These are phyloP conservation scores for Syncephalastrum racemosum DNA, from an alignment of 371 early-diverging fungal species.

Conservation along the genomic window DNA sequence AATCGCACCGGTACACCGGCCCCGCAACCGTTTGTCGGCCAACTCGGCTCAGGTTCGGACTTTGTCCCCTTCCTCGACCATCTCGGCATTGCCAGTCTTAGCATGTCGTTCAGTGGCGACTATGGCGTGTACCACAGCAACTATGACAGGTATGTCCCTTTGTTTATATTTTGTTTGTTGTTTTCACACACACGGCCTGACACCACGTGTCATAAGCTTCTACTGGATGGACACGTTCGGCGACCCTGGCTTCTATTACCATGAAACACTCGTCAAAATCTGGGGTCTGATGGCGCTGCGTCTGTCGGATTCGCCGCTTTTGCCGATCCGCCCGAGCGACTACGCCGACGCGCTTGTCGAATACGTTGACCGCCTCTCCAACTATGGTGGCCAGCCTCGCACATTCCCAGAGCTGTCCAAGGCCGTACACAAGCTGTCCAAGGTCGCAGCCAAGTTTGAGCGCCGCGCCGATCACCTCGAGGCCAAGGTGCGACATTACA, in stretches of 20 bases:
- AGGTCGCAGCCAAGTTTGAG: slow-evolving; percentile 14
- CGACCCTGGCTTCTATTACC: slow-evolving; percentile 64
- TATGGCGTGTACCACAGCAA: slow-evolving; percentile 61
- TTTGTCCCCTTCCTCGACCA: slow-evolving; percentile 58
- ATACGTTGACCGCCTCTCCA: slow-evolving; percentile 18
- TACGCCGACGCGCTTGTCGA: slow-evolving; percentile 25
- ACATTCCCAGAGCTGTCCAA: slow-evolving; percentile 5
- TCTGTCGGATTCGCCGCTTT: slow-evolving; percentile 34
- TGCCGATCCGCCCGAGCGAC: slow-evolving; percentile 39
- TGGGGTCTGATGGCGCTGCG: slow-evolving; percentile 42
- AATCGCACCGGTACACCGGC: slow-evolving; percentile 8
- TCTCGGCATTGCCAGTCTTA: slow-evolving; percentile 57
- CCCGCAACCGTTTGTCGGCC: slow-evolving; percentile 18
- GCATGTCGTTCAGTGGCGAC: slow-evolving; percentile 48
- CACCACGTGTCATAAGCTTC: slow-evolving; percentile 24
- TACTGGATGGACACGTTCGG: slow-evolving; percentile 68
- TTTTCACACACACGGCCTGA: background rate
- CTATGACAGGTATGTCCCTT: slow-evolving; percentile 39
- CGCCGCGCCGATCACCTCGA: slow-evolving; percentile 9
- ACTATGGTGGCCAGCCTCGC: slow-evolving; percentile 8
- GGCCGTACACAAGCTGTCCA: slow-evolving; percentile 10
- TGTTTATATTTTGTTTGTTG: background rate
- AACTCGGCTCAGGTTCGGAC: slow-evolving; percentile 56
- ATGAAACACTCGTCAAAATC: slow-evolving; percentile 46
- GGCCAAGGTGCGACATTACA: slow-evolving; percentile 1